Evolutionary conservation across 176 grass and related monocot genomes (phyloP).

Genomic region (Bromus sterilis): DNA sequence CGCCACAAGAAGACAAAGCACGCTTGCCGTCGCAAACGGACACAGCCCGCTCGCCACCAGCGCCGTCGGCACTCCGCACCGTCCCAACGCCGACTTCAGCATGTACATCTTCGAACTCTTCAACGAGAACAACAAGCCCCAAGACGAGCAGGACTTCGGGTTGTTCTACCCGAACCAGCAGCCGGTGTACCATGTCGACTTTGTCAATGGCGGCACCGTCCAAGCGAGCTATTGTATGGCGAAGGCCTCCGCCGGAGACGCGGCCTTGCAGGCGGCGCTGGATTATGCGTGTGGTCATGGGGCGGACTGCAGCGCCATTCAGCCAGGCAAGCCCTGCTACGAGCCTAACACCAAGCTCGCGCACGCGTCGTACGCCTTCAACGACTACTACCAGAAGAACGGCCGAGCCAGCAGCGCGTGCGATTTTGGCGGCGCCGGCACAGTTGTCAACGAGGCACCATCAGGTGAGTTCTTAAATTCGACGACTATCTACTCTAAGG

Average conservation of each 20-base stretch:
- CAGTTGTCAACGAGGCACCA: slow-evolving; percentile 19
- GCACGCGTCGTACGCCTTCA: slow-evolving; percentile 48
- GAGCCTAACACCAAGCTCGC: slow-evolving; percentile 43
- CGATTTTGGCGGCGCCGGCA: slow-evolving; percentile 36
- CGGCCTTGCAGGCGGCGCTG: slow-evolving; percentile 39
- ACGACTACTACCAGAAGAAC: slow-evolving; percentile 44
- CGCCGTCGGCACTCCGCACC: slow-evolving; percentile 16
- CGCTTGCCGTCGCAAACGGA: neutral
- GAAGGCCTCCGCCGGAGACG: slow-evolving; percentile 8
- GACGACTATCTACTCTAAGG: too few species aligned
- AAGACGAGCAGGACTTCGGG: slow-evolving; percentile 51
- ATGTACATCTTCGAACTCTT: slow-evolving; percentile 72
- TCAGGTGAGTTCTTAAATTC: neutral
- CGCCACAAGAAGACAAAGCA: too few species aligned
- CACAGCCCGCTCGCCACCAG: neutral
- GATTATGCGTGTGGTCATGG: slow-evolving; percentile 58
- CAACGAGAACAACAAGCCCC: slow-evolving; percentile 52
- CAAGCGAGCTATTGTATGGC: slow-evolving; percentile 42
- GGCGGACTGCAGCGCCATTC: slow-evolving; percentile 63
- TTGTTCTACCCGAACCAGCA: slow-evolving; percentile 46
- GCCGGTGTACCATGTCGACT: slow-evolving; percentile 54
- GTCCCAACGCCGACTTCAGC: slow-evolving; percentile 26
- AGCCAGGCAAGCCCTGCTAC: slow-evolving; percentile 35
- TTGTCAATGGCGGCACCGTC: neutral
- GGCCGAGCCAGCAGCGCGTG: slow-evolving; percentile 8